Evolutionary conservation across 2,329 filamentous ascomycete species (phyloP).

Genomic region (Aureobasidium musti): DNA sequence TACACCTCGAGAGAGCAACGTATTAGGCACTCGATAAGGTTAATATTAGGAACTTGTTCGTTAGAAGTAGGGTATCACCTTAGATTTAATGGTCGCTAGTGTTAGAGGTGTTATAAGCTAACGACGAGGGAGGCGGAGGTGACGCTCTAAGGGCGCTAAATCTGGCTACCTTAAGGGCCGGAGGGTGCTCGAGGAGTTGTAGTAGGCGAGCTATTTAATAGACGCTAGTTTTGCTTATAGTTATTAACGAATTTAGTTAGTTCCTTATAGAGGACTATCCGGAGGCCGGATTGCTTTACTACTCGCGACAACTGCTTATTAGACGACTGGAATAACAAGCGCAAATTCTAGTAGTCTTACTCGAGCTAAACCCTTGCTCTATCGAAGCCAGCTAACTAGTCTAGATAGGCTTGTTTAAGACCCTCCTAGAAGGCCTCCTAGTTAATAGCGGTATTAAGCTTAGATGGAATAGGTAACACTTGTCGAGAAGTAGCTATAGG

Average conservation of each 20-base stretch:
- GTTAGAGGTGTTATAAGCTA: too few species aligned
- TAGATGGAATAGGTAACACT: not conserved
- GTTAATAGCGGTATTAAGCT: conserved; percentile 4
- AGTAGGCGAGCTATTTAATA: too few species aligned
- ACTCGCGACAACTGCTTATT: not conserved
- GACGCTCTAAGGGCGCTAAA: too few species aligned
- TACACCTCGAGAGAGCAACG: not conserved
- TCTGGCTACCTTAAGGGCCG: too few species aligned
- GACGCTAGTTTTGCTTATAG: not conserved
- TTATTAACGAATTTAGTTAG: not conserved
- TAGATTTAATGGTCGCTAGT: not conserved
- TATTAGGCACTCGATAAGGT: not conserved
- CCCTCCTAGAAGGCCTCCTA: not conserved
- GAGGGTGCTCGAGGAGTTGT: too few species aligned
- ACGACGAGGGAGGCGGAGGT: too few species aligned
- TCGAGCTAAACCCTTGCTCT: not conserved
- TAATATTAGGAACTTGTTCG: not conserved
- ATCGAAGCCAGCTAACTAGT: not conserved
- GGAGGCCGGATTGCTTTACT: not conserved
- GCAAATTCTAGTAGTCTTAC: not conserved
- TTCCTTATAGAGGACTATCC: not conserved
- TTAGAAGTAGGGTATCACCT: not conserved
- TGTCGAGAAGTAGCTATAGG: not conserved
- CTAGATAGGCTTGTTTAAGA: not conserved
- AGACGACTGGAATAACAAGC: not conserved